Conservation (phyloP, 2,329 filamentous ascomycete species). For the Teratosphaeria destructans region DNA sequence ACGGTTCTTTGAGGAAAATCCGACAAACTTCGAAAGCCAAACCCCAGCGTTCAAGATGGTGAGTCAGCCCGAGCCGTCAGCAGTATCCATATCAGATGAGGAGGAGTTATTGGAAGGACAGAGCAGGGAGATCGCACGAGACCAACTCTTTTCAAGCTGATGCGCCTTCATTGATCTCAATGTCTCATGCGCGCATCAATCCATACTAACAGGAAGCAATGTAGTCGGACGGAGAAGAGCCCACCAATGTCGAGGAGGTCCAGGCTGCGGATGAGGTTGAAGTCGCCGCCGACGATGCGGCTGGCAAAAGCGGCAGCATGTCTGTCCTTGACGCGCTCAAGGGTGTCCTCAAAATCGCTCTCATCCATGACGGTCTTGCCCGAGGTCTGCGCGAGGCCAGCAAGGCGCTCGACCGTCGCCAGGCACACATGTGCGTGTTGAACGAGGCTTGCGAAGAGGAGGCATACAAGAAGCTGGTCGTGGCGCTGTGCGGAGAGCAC, state of each 20-base stretch:
- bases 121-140: slow-evolving; percentile 2
- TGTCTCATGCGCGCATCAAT: not conserved
- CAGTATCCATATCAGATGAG: not conserved
- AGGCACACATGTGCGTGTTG: slow-evolving; percentile 99
- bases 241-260: slow-evolving; percentile 62
- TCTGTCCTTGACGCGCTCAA: slow-evolving; percentile 96
- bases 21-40: slow-evolving; percentile 3
- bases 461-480: slow-evolving; percentile 99
- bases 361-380: slow-evolving; percentile 99
- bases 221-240: slow-evolving; percentile 99
- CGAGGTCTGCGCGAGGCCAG: slow-evolving; percentile 95
- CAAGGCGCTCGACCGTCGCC: slow-evolving; percentile 96
- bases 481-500: slow-evolving; percentile 97
- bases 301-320: slow-evolving; percentile 72
- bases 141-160: not conserved
- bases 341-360: slow-evolving; percentile 94
- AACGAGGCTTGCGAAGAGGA: slow-evolving; percentile 99
- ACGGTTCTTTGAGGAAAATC: slow-evolving; percentile 5
- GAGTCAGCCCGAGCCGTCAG: not conserved
- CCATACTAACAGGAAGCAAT: not conserved
- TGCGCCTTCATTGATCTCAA: not conserved
- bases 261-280: slow-evolving; percentile 78
- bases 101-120: not conserved
- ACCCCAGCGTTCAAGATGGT: slow-evolving; percentile 5
- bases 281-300: slow-evolving; percentile 78